These are phyloP conservation scores for Iris macrosiphon DNA, from an alignment of 106 monocot species.

Conservation along the genomic window DNA sequence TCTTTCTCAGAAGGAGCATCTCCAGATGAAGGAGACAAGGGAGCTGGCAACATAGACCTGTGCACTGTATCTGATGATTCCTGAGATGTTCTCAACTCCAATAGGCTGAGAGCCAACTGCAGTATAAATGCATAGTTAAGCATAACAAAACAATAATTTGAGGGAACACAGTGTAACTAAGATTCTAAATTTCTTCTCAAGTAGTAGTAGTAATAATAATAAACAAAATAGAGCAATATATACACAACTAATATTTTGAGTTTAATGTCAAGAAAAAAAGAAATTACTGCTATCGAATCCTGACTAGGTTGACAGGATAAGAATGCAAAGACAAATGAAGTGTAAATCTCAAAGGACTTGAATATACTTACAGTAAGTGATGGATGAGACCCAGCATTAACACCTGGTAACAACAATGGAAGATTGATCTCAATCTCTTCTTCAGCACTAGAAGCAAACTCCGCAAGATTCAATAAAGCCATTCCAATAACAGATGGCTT, in stretches of 20 bases:
- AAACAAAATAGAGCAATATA: no score
- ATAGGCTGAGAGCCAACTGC: slow-evolving; percentile 61
- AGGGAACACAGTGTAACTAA: no score
- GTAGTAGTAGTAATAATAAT: no score
- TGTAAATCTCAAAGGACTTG: no score
- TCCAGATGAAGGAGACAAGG: slow-evolving; percentile 29
- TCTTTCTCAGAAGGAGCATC: slow-evolving; percentile 36
- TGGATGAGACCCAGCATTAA: slow-evolving; percentile 23
- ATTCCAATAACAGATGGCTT: slow-evolving; percentile 60
- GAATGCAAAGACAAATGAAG: no score
- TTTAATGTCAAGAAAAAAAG: no score
- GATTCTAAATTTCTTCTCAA: no score
- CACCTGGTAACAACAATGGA: slow-evolving; percentile 29
- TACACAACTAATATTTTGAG: no score
- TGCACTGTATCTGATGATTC: slow-evolving; percentile 42
- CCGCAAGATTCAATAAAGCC: slow-evolving; percentile 72
- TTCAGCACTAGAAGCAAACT: slow-evolving; percentile 44
- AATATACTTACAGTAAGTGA: slow-evolving; percentile 59
- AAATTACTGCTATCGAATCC: no score
- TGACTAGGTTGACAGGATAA: no score
- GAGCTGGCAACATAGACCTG: slow-evolving; percentile 24
- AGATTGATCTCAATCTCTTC: slow-evolving; percentile 56
- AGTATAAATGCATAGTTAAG: no score
- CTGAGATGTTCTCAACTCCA: slow-evolving; percentile 49
- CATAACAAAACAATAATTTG: no score